A percentile compares a stretch with the other conserved stretches of the same genome.
Evolutionary conservation across 768 basidiomycete species (phyloP).

Genomic region (Lentinula sp.): DNA sequence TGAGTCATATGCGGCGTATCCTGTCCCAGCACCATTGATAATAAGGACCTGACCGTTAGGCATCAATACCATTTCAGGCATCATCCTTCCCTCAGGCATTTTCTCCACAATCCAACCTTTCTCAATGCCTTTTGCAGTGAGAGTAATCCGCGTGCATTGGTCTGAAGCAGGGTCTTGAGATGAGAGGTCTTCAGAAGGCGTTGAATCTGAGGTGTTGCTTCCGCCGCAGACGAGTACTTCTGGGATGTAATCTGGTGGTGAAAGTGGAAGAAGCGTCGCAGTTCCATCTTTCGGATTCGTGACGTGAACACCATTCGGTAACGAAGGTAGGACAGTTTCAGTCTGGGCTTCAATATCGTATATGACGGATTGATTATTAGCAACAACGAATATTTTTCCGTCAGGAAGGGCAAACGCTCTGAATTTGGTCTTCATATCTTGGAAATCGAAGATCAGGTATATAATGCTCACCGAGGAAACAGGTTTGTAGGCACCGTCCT

Average conservation of each 20-base stretch:
- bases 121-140: constrained; percentile 45
- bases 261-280: constrained; percentile 29
- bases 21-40: constrained; percentile 42
- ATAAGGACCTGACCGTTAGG: constrained; percentile 51
- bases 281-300: constrained; percentile 49
- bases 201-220: constrained; percentile 17
- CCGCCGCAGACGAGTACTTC: constrained; percentile 31
- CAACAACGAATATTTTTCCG: constrained; percentile 36
- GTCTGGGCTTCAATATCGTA: constrained; percentile 28
- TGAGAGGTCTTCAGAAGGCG: constrained; percentile 36
- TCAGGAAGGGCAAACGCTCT: constrained; percentile 38
- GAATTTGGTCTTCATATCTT: constrained; percentile 21
- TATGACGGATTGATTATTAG: constrained; percentile 28
- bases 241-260: constrained; percentile 23
- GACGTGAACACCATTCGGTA: constrained; percentile 42
- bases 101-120: constrained; percentile 38
- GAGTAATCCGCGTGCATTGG: constrained; percentile 35
- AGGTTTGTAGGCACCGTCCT: constrained; percentile 49
- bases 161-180: constrained; percentile 42
- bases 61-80: constrained; percentile 54
- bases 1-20: constrained; percentile 18
- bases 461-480: constrained; percentile 32
- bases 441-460: not conserved
- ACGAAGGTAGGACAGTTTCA: constrained; percentile 23
- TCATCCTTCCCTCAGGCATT: constrained; percentile 47